phyloP scores from a whole-genome alignment of 495 filamentous ascomycete species.

The Peziza echinospora region DNA sequence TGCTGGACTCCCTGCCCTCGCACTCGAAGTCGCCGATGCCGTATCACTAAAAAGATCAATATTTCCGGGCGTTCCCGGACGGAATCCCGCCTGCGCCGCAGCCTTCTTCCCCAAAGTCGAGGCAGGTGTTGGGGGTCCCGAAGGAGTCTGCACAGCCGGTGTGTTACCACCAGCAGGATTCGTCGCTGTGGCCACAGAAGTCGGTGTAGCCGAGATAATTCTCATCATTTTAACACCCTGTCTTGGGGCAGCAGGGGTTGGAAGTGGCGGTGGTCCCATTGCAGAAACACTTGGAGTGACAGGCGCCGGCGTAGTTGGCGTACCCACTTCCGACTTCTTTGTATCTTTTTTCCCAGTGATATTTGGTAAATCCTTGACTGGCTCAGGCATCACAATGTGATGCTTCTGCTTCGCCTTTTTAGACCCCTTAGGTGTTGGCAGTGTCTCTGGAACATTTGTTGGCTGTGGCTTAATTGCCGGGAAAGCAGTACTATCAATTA shows the following conservation, averaged over 20 bases:
- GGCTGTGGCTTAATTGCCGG: too few species aligned
- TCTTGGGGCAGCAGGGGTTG: background rate
- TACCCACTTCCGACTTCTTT: too few species aligned
- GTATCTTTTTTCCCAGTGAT: too few species aligned
- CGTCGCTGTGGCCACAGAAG: background rate
- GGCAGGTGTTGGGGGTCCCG: background rate
- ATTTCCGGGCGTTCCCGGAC: background rate
- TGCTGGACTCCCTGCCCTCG: background rate
- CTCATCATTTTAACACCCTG: slow-evolving; percentile 7
- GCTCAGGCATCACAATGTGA: too few species aligned
- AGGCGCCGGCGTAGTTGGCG: too few species aligned
- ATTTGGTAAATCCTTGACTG: too few species aligned
- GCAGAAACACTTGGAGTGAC: background rate
- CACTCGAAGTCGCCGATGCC: slow-evolving; percentile 3
- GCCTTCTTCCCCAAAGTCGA: background rate
- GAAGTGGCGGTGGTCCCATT: background rate
- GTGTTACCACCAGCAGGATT: too few species aligned
- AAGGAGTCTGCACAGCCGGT: too few species aligned
- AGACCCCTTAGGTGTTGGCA: too few species aligned
- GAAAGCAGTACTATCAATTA: too few species aligned
- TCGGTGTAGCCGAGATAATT: slow-evolving; percentile 7
- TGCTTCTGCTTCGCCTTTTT: too few species aligned
- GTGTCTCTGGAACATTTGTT: too few species aligned
- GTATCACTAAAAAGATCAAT: slow-evolving; percentile 6
- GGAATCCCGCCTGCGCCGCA: background rate